phyloP scores from a whole-genome alignment of 768 basidiomycete genomes.

The Russula abietina region DNA sequence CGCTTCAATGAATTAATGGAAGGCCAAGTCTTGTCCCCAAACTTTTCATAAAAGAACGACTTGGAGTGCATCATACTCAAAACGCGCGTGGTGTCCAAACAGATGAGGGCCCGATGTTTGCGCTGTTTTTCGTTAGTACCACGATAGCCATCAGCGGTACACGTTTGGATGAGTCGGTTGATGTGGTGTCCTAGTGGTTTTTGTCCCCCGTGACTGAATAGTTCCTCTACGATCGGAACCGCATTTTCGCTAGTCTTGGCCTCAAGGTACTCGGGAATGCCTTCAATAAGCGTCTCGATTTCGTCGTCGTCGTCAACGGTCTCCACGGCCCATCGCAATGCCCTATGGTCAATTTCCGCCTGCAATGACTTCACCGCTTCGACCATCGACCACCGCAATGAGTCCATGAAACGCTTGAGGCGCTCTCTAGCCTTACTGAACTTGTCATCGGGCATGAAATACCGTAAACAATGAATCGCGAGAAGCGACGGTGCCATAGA shows the following conservation, averaged over 20 bases:
- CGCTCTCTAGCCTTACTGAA: not conserved
- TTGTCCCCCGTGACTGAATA: not conserved
- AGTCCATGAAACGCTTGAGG: not conserved
- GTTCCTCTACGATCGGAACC: not conserved
- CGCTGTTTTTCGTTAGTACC: not conserved
- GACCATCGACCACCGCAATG: constrained; percentile 4
- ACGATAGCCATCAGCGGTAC: constrained; percentile 1
- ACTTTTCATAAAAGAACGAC: constrained; percentile 1
- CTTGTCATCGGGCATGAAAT: not conserved
- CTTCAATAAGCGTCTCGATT: constrained; percentile 15
- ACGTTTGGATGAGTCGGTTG: constrained; percentile 2
- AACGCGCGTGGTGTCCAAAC: not conserved
- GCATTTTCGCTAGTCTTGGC: not conserved
- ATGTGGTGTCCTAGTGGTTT: not conserved
- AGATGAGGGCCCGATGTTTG: not conserved
- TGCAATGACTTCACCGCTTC: not conserved
- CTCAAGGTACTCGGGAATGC: constrained; percentile 16
- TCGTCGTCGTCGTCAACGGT: constrained; percentile 9
- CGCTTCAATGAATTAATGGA: constrained; percentile 10
- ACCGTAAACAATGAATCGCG: not conserved
- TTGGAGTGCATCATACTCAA: not conserved
- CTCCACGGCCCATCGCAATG: constrained; percentile 7
- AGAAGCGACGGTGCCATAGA: not conserved
- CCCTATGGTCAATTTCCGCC: not conserved
- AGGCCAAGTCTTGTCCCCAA: constrained; percentile 3